Evolutionary conservation across 768 basidiomycete genomes (phyloP), one percentile per base, ranked within the genome.

Genomic region (Podaxis sp.): DNA sequence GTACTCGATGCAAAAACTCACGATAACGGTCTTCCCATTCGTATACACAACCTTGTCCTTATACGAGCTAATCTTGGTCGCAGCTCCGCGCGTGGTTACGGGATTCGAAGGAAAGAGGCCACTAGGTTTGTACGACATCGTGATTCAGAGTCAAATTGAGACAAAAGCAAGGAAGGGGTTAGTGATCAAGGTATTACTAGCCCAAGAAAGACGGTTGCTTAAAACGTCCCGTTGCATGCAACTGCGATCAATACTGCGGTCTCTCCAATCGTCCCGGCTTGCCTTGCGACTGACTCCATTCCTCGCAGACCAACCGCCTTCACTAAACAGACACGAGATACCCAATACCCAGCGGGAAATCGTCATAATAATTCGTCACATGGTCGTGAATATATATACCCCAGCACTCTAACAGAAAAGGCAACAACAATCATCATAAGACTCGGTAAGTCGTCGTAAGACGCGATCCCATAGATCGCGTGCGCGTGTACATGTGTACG

Each of bases 41-140:
- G 89, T 81, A 65, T 98, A 97, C 14, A 91, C 82, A 63, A 97
- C 76, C 79, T 91, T 95, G 72, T 82, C 90, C 74, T 87, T 91
- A 37, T 63, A 63, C n/a, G 71, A 71, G 52, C 73, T 73, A 46
- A 75, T 69, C 63, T 73, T 75, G 18, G 73, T 73, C 11, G 72
- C 69, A n/a, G 62, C 64, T 25, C 73, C 74, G 3, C 74, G 68
- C 16, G 71, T 50, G 14, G 74, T 74, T 27, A 68, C 65, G 28
- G 91, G 91, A 67, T 87, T 89, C 62, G 86, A 81, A 5, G 89
- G 82, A 68, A 83, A 89, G 37, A 87, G 62, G 9, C 74, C 77
- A 25, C 75, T 72, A 67, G 72, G 76, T 63, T 75, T 76, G 69
- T 68, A 77, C 5, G 77, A 76, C 77, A 79, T 79, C 4, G 13